Conservation (phyloP, 345 rosid genomes). For the Syzygium jambos region DNA sequence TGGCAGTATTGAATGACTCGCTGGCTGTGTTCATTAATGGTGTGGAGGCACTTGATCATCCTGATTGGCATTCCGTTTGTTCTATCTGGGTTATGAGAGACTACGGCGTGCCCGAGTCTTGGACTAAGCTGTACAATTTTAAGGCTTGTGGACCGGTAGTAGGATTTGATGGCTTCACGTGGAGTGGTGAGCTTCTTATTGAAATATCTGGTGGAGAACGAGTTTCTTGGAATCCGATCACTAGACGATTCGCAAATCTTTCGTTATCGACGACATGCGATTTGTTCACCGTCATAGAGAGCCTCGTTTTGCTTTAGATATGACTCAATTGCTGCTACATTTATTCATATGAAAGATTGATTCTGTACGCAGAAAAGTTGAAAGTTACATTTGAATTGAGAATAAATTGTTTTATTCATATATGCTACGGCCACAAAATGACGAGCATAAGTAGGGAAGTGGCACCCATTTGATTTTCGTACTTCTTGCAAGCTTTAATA, state of each 20-base stretch:
- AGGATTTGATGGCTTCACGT: not conserved
- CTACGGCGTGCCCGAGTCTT: not conserved
- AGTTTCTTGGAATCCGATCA: not conserved
- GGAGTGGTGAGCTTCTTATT: not conserved
- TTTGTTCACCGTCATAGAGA: too few relatives aligned
- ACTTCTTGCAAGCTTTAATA: not conserved
- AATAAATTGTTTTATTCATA: too few relatives aligned
- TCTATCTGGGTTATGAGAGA: not conserved
- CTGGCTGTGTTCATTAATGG: not conserved
- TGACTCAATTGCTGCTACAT: too few relatives aligned
- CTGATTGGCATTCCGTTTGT: too few relatives aligned
- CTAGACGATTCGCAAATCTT: too few relatives aligned
- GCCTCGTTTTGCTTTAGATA: too few relatives aligned
- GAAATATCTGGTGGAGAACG: not conserved
- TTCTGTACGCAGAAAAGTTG: not conserved
- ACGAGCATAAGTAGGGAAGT: too few relatives aligned
- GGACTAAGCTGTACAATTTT: not conserved
- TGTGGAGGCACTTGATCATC: not conserved
- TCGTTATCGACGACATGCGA: too few relatives aligned
- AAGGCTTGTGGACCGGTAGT: not conserved
- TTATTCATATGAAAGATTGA: not conserved
- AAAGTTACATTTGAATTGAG: too few relatives aligned
- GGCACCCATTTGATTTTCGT: too few relatives aligned
- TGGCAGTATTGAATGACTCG: not conserved
- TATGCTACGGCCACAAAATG: too few relatives aligned